Percentiles rank a stretch among this genome's conserved stretches.
Evolutionary conservation across 805 yeast species (phyloP).

Genomic region (Kluyveromyces wickerhamii): DNA sequence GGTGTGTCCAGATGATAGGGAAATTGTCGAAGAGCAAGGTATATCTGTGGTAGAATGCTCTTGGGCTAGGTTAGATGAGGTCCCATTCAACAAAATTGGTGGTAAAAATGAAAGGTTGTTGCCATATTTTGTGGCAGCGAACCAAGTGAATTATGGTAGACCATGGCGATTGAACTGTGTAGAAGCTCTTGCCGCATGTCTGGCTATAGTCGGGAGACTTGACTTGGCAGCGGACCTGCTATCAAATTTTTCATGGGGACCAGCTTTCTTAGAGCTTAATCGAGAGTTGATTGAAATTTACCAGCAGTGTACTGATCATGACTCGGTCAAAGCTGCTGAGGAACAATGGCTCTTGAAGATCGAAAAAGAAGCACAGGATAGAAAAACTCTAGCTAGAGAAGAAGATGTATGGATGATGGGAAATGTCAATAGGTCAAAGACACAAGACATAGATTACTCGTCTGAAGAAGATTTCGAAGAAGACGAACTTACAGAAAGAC

Average conservation of each 20-base stretch:
- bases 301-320: constrained; percentile 72
- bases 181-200: constrained; percentile 95
- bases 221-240: constrained; percentile 83
- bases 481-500: constrained; percentile 7
- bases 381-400: constrained; percentile 44
- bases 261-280: constrained; percentile 76
- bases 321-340: constrained; percentile 64
- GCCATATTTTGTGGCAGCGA: constrained; percentile 93
- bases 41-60: constrained; percentile 99
- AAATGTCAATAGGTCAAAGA: constrained; percentile 49
- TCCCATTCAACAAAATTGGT: constrained; percentile 90
- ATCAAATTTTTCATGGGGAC: constrained; percentile 87
- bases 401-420: constrained; percentile 75
- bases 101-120: constrained; percentile 79
- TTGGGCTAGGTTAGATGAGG: constrained; percentile 96
- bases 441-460: constrained; percentile 13
- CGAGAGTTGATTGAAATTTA: constrained; percentile 69
- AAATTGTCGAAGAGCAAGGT: constrained; percentile 69
- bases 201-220: constrained; percentile 82
- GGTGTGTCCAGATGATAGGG: constrained; percentile 81
- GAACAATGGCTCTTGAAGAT: constrained; percentile 61
- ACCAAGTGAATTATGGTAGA: constrained; percentile 92
- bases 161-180: constrained; percentile 96
- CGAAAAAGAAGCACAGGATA: constrained; percentile 56
- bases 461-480: constrained; percentile 19